A percentile compares a stretch with the other conserved stretches of the same genome.
Conservation (phyloP, 768 basidiomycete species). For the Hygrocybe coccinea region DNA sequence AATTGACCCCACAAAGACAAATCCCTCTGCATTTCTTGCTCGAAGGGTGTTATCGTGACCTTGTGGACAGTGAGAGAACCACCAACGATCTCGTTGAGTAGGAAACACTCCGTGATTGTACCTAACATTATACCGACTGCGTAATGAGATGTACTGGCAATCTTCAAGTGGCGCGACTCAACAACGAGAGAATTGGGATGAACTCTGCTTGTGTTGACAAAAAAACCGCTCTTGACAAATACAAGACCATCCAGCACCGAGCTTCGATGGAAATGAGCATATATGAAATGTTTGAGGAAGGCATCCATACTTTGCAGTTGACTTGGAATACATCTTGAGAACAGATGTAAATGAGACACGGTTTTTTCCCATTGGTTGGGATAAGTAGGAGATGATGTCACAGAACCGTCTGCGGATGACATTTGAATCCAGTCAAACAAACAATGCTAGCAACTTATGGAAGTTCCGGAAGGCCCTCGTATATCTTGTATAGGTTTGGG, state of each 20-base stretch:
- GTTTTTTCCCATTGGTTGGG: background rate
- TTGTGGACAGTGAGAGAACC: background rate
- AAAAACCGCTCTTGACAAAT: background rate
- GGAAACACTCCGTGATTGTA: conserved; percentile 1
- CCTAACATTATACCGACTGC: conserved; percentile 7
- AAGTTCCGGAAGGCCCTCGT: no score
- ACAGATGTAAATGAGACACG: background rate
- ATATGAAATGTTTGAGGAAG: background rate
- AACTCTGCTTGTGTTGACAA: conserved; percentile 3
- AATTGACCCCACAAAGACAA: conserved; percentile 4
- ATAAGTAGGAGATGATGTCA: background rate
- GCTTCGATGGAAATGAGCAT: background rate
- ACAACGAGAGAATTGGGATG: background rate
- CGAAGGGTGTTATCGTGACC: conserved; percentile 1
- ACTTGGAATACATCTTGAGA: background rate
- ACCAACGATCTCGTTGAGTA: background rate
- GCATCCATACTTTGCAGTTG: background rate
- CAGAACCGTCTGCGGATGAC: background rate
- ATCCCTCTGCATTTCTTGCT: conserved; percentile 6
- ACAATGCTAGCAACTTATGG: no score
- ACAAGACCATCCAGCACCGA: background rate
- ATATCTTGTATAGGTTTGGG: no score
- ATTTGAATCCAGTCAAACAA: no score
- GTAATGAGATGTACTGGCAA: background rate
- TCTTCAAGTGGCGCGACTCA: background rate